These are phyloP conservation scores for Saccharomycopsis fibuligera DNA, from an alignment of 805 yeast species.

Conservation along the genomic window DNA sequence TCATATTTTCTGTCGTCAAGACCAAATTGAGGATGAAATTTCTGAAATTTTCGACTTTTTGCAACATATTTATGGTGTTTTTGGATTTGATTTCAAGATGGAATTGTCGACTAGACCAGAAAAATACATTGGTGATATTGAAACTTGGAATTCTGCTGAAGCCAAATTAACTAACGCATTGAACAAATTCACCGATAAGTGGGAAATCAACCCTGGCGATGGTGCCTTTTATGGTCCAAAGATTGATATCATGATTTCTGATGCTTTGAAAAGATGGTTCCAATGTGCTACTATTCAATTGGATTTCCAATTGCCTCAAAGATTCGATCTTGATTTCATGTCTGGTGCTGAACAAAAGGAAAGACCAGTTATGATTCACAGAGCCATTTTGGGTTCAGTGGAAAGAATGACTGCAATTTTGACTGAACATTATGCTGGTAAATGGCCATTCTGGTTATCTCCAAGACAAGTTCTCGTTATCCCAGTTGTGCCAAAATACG, in stretches of 20 bases:
- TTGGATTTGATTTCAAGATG: conserved; percentile 95
- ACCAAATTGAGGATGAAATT: conserved; percentile 84
- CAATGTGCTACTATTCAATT: conserved; percentile 99
- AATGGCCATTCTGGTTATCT: conserved; percentile 99
- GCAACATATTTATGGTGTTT: conserved; percentile 77
- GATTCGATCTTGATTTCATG: conserved; percentile 87
- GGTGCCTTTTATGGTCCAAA: conserved; percentile 96
- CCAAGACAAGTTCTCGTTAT: conserved; percentile 96
- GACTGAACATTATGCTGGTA: conserved; percentile 97
- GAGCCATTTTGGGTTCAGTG: conserved; percentile 96
- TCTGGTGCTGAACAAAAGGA: conserved; percentile 46
- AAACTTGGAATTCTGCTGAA: conserved; percentile 93
- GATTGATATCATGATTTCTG: conserved; percentile 93
- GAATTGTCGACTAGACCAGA: conserved; percentile 97
- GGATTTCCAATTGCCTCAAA: conserved; percentile 94
- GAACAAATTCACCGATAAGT: conserved; percentile 76
- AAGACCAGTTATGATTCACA: conserved; percentile 98
- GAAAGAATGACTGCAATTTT: conserved; percentile 99
- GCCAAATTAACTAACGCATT: conserved; percentile 74
- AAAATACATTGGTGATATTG: conserved; percentile 88
- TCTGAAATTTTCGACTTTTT: conserved; percentile 80
- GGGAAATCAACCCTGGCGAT: conserved; percentile 96
- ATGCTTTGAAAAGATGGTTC: conserved; percentile 93
- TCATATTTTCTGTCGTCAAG: conserved; percentile 91
- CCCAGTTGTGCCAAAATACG: conserved; percentile 93